phyloP scores from a whole-genome alignment of 495 filamentous ascomycete genomes.

The Evansstolkia leycettana region DNA sequence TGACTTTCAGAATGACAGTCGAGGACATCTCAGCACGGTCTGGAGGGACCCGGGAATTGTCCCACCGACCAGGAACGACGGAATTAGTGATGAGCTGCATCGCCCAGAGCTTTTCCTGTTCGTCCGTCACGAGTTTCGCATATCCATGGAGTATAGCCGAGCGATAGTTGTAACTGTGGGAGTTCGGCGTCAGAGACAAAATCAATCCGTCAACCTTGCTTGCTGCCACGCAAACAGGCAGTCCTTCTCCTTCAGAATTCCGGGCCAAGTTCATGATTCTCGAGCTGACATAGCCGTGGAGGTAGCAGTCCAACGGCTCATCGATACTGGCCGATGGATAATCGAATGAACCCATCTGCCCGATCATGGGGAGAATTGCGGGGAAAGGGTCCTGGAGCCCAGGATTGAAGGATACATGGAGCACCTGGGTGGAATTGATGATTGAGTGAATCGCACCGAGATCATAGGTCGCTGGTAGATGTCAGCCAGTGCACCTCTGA shows the following conservation, averaged over 20 bases:
- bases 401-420: constrained; percentile 74
- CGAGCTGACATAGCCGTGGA: constrained; percentile 78
- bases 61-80: constrained; percentile 58
- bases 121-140: constrained; percentile 52
- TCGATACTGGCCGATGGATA: constrained; percentile 48
- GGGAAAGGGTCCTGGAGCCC: constrained; percentile 56
- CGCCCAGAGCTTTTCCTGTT: constrained; percentile 67
- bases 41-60: constrained; percentile 57
- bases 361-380: constrained; percentile 77
- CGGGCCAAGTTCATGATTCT: constrained; percentile 62
- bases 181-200: constrained; percentile 63
- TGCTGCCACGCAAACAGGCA: constrained; percentile 53
- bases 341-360: constrained; percentile 62
- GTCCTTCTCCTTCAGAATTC: constrained; percentile 32
- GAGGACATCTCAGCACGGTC: constrained; percentile 63
- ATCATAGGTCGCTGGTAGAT: constrained; percentile 54
- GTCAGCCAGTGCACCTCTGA: constrained; percentile 1
- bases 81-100: constrained; percentile 73
- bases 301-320: constrained; percentile 65
- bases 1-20: constrained; percentile 63
- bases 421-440: constrained; percentile 61
- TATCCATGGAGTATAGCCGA: constrained; percentile 69
- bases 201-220: constrained; percentile 66
- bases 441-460: constrained; percentile 66
- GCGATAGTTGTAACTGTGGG: constrained; percentile 83